phyloP scores from a whole-genome alignment of 2,329 filamentous ascomycete genomes.

The Hortaea sp. region DNA sequence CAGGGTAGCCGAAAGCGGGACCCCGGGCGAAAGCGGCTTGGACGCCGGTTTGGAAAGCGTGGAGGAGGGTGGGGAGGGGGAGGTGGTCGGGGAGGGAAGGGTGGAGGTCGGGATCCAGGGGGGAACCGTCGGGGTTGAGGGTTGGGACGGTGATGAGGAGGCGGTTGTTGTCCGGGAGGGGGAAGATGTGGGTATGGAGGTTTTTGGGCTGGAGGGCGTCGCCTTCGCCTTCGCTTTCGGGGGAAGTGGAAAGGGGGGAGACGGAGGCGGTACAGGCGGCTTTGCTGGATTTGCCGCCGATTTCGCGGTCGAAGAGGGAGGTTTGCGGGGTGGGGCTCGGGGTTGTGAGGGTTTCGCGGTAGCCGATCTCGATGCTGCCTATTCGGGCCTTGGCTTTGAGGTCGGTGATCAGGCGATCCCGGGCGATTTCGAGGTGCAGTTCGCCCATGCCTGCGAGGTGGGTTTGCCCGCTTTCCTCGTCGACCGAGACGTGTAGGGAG shows the following conservation, averaged over 20 bases:
- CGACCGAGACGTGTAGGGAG: conserved; percentile 71
- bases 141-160: conserved; percentile 47
- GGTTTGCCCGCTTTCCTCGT: conserved; percentile 87
- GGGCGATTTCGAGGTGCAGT: conserved; percentile 84
- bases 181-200: conserved; percentile 16
- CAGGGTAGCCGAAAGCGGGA: conserved; percentile 66
- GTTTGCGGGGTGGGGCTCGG: conserved; percentile 46
- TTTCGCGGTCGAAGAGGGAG: conserved; percentile 57
- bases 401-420: conserved; percentile 77
- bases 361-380: conserved; percentile 88
- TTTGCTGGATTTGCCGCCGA: conserved; percentile 70
- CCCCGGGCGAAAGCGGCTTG: conserved; percentile 77
- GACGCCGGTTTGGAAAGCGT: conserved; percentile 64
- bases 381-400: conserved; percentile 79
- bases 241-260: conserved; percentile 25
- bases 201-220: conserved; percentile 22
- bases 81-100: conserved; percentile 42
- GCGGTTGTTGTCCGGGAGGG: conserved; percentile 58
- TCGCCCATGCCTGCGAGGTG: conserved; percentile 94
- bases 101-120: conserved; percentile 18
- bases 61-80: conserved; percentile 38
- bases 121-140: conserved; percentile 32
- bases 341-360: conserved; percentile 68
- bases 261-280: conserved; percentile 64
- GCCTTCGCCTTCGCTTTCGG: not conserved